Evolutionary conservation across 179 eudicot genomes (phyloP), one percentile per base, ranked within the genome.

Genomic region (Corrigiola litoralis): DNA sequence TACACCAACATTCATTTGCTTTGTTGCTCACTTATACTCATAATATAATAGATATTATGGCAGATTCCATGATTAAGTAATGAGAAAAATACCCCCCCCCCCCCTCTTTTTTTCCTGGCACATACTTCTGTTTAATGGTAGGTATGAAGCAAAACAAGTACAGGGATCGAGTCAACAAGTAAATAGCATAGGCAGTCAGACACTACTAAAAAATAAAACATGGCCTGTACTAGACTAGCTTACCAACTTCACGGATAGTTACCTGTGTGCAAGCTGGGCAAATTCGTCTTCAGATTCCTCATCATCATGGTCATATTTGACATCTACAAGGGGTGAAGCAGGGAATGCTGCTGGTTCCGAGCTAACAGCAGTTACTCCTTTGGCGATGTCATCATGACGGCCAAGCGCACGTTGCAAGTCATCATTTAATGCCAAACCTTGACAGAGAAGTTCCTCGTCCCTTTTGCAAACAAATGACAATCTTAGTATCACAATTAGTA

Each of bases 201-300:
- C 32, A n/a, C n/a, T n/a, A n/a, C 13, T 33, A n/a, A 10, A 24
- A 25, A 34, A 48, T n/a, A 10, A 38, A 37, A 20, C 25, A 37
- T 24, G 34, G 46, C 5, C 40, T 7, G 29, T 45, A 14, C 7
- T 16, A 47, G 11, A 47, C 31, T 32, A 46, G 25, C 33, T 46
- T n/a, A 18, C 29, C 49, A 66, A 52, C 24, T 18, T 41, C 60
- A 32, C 37, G n/a, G 38, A 57, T 10, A 24, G 18, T 14, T 71
- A 94, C 99, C 99, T 90, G 78, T 65, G 99, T 5, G 96, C 82
- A 52, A 94, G 82, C 71, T 84, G 87, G 45, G 86, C 66, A 77
- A 84, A 86, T 71, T 94, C 99, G 72, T 94, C 99, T 61, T 94
- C 97, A 25, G 86, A 77, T 72, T 94, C 99, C 55, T 94, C 99